These are phyloP conservation scores for Posidonia oceanica DNA, from an alignment of 116 monocot genomes.

Conservation along the genomic window DNA sequence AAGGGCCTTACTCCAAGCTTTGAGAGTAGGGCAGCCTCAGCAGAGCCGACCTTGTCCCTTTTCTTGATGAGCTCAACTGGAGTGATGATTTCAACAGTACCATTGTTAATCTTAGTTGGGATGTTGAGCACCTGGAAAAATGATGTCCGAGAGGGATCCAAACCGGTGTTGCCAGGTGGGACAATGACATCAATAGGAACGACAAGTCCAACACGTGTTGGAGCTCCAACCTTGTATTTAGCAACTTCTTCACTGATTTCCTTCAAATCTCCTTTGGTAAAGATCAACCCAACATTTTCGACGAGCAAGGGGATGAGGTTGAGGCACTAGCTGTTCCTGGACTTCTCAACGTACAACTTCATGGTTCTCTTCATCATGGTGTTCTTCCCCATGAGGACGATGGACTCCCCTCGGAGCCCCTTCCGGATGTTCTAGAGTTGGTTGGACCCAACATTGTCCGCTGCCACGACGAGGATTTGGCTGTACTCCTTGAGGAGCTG, in stretches of 20 bases:
- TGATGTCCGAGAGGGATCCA: conserved; percentile 62
- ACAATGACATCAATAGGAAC: conserved; percentile 66
- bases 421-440: conserved; percentile 42
- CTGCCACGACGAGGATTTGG: conserved; percentile 27
- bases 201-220: conserved; percentile 65
- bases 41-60: conserved; percentile 64
- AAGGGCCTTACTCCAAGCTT: conserved; percentile 69
- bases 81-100: conserved; percentile 70
- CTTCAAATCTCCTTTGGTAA: conserved; percentile 60
- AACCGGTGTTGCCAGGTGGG: conserved; percentile 57
- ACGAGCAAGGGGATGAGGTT: conserved; percentile 42
- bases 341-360: conserved; percentile 37
- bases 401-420: conserved; percentile 59
- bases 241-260: conserved; percentile 66
- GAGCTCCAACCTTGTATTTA: conserved; percentile 76
- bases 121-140: conserved; percentile 73
- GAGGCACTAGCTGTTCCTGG: conserved; percentile 32
- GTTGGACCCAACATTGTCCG: conserved; percentile 43
- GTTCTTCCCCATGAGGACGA: conserved; percentile 58
- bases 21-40: conserved; percentile 55
- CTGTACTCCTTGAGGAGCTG: conserved; percentile 17
- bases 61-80: conserved; percentile 63
- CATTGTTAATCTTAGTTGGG: conserved; percentile 68
- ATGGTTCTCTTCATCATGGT: conserved; percentile 56
- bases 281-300: conserved; percentile 52